Conservation (phyloP, 2,329 filamentous ascomycete genomes). For the Pseudogymnoascus sp. region DNA sequence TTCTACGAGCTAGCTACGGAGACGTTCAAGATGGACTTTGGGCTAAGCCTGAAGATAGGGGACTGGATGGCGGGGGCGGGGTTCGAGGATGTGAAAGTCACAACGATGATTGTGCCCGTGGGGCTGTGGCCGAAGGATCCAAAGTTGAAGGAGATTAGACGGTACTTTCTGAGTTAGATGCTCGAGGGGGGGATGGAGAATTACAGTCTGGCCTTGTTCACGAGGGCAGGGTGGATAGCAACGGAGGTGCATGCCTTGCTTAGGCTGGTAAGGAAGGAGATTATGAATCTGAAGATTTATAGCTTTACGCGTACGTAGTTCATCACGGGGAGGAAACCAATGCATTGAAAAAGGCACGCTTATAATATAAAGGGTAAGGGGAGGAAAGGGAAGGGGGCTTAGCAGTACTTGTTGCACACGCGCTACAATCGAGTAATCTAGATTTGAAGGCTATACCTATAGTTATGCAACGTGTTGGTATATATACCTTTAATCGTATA, state of each 20-base stretch:
- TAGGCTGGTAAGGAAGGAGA: conserved; percentile 15
- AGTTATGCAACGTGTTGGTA: not conserved
- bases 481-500: not conserved
- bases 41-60: conserved; percentile 18
- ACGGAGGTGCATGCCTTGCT: conserved; percentile 17
- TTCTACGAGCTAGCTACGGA: conserved; percentile 13
- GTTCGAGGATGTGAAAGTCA: conserved; percentile 34
- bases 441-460: not conserved
- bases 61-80: conserved; percentile 29
- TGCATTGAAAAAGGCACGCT: not conserved
- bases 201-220: conserved; percentile 18
- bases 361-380: not conserved
- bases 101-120: conserved; percentile 20
- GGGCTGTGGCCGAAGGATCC: conserved; percentile 31
- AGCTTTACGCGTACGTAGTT: conserved; percentile 16
- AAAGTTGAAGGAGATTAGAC: conserved; percentile 23
- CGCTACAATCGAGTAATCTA: not conserved
- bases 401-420: not conserved
- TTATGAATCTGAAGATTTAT: conserved; percentile 17
- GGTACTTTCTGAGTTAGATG: conserved; percentile 18
- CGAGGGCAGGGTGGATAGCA: conserved; percentile 17
- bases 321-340: not conserved
- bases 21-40: conserved; percentile 15
- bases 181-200: conserved; percentile 18
- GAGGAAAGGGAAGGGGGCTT: not conserved